Evolutionary conservation across 768 basidiomycete genomes (phyloP), one percentile per base, ranked within the genome.

Genomic region (Phlebiopsis flavidoalba): DNA sequence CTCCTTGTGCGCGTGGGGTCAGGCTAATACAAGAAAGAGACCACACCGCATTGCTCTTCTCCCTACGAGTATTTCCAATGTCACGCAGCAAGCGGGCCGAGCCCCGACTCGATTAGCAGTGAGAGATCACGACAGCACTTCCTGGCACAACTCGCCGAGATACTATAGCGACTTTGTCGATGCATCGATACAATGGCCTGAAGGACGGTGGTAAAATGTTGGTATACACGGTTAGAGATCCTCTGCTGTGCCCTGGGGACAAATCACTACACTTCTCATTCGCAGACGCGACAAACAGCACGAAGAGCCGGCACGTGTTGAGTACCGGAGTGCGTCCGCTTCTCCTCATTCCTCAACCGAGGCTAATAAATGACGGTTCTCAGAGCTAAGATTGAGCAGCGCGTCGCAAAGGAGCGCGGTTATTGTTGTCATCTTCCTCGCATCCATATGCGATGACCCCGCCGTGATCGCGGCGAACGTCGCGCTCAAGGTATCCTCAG

Each of bases 261-360:
- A 17, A 35, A 24, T 7, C 17, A 6, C 35, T 59, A 33, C n/a
- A 47, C 56, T 60, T 46, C 58, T n/a, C 24, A 17, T 40, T 53
- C 19, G 22, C 50, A 98, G 95, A 99, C 75, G 97, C 97, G 2
- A 99, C 97, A 1, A 99, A 99, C 72, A 96, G 92, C 66, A 95
- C 93, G 2, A 80, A 77, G 33, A 75, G 69, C 60, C 82, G 95
- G n/a, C n/a, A n/a, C n/a, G n/a, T n/a, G n/a, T n/a, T n/a, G n/a
- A n/a, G n/a, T n/a, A n/a, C n/a, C 26, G 58, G n/a, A n/a, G 58
- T 59, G 59, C 85, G 63, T 67, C 78, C 66, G 57, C 33, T n/a
- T 12, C n/a, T 26, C 8, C 26, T 24, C 43, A 17, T 19, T 46
- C 50, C 35, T 33, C 33, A n/a, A 12, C 24, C 8, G 2, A 31